Evolutionary conservation across 139 green algal species (phyloP), one percentile per base, ranked within the genome.

Genomic region (Dunaliella primolecta): DNA sequence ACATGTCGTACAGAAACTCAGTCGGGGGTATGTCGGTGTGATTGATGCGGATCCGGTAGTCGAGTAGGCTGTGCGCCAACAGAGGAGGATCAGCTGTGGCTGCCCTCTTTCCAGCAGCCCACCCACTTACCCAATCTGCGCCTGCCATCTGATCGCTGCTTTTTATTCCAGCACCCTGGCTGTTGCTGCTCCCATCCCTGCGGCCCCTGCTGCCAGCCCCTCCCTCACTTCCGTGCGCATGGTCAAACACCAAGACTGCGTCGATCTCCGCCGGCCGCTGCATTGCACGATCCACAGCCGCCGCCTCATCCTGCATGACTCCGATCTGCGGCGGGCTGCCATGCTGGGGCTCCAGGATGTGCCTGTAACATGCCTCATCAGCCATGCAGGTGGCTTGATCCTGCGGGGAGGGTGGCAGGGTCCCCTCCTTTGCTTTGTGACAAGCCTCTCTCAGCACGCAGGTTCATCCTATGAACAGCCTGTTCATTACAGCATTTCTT

Each of bases 1-100:
- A 95, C 31, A 89, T 71, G 87, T 96, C 93, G 20, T 91, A 78
- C 75, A 93, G 86, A 64, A 93, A 80, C 24, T 82, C 75, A 0
- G 92, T 95, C 37, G 89, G 86, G 0, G 94, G 94, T 84, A 95
- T 84, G 36, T 92, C 85, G 2, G 90, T 95, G 91, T 94, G 90
- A 87, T 97, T 96, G 83, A 94, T 89, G 3, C 91, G 86, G 32
- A 97, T 80, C 3, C 76, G 56, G 55, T 87, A 86, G 23, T 64
- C 46, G 7, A 64, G 7, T 15, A 64, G 15, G 46, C 46, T 64
- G 46, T 15, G 46, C 46, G 46, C 46, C 46, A 64, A 15, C 46
- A 15, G 15, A 7, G 46, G n/a, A n/a, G n/a, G n/a, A n/a, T n/a
- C 34, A 80, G 34, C 21, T 83, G 75, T 1, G n/a, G 2, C 70